Evolutionary conservation across 805 yeast genomes (phyloP), one percentile per base, ranked within the genome.

Genomic region (Ogataea methylovora): DNA sequence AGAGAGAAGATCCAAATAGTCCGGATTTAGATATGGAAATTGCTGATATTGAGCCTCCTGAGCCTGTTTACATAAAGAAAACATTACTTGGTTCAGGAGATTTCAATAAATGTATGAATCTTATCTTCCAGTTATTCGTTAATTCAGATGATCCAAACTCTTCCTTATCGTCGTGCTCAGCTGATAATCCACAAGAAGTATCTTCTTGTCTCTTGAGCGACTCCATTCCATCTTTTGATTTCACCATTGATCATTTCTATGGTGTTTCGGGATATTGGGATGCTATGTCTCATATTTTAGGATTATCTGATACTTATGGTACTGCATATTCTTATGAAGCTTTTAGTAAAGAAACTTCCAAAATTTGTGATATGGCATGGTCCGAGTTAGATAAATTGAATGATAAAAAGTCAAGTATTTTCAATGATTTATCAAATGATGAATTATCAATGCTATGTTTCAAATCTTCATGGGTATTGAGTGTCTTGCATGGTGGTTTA

Each of bases 191-290:
- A 3, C 45, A 49, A 29, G 61, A 54, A 16, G 54, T 56, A 3
- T 57, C 67, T 1, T 60, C 75, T 3, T 77, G 84, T 51, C 51
- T 76, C 10, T 49, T 76, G 27, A 63, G 65, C 30, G 77, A 74
- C 41, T 51, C 65, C 15, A 60, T 73, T 20, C 84, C 84, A 0
- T 58, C 71, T 7, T 70, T 77, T 54, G 76, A 71, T 42, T 74
- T 77, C 45, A 70, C 71, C 31, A 57, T 69, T 23, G 69, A 73
- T 41, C 70, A 68, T 37, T 78, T 79, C 37, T 60, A 74, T 27
- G 85, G 84, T 0, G 79, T 79, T 8, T 74, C 81, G 39, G 84
- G 82, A 4, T 76, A 76, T 48, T 76, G 81, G 77, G 77, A 77
- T 44, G 70, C 78, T 4, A 60, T 77, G 26, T 65, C 67, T n/a